Evolutionary conservation across 805 yeast species (phyloP), one percentile per base, ranked within the genome.

Genomic region (Saccharomyces cerevisiae): DNA sequence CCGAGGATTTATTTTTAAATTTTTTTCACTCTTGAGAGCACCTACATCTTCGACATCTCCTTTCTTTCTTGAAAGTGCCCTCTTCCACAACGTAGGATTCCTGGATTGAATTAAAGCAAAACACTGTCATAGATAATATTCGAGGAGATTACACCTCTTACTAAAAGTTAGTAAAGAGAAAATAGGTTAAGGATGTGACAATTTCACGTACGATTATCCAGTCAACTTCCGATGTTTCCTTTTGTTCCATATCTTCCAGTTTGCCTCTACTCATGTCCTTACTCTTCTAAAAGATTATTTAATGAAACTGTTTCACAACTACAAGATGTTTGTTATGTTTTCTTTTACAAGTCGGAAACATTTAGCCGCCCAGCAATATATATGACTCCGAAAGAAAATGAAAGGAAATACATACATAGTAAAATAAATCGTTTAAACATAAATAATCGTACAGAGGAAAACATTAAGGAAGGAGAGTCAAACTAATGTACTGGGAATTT

Each of bases 21-120:
- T 21, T 17, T 36, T 36, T 17, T 53, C 36, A 27, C 24, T 22
- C 10, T n/a, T 22, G 6, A 41, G 24, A 30, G 14, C 27, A 32
- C 22, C 11, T 17, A 17, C 22, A 3, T 4, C 10, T 28, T 14
- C n/a, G 28, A 32, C 11, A n/a, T 8, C 6, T n/a, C 4, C 26
- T 11, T 30, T 9, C 14, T 30, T 51, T 41, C 26, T 41, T 36
- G 24, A n/a, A 11, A 51, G n/a, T 8, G 24, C 8, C 8, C 49
- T 43, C 11, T 41, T 41, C 60, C 60, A 62, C n/a, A 61, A 46
- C 2, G 46, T 17, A 3, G 64, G 65, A 51, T 63, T 61, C 31
- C 61, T 58, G 17, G 29, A 50, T 47, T 62, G 62, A 4, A 66
- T 65, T 1, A 63, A 47, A 17, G 67, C 65, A 46, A 66, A 52